phyloP scores from a whole-genome alignment of 208 protist genomes.

The Trypanosoma boissoni region DNA sequence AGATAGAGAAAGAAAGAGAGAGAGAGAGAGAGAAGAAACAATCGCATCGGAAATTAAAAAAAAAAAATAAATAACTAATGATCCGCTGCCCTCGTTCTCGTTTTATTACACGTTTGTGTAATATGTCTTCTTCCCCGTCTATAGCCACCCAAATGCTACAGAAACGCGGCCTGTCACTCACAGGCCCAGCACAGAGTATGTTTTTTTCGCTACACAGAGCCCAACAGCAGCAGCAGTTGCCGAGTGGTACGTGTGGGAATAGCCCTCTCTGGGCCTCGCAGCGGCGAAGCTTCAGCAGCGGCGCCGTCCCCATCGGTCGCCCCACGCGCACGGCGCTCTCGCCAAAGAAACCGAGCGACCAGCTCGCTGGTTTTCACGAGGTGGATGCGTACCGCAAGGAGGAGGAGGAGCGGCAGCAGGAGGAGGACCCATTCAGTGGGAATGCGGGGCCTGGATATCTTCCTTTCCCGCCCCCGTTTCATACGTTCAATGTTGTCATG shows the following conservation, averaged over 20 bases:
- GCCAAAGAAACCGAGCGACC: slow-evolving; percentile 26
- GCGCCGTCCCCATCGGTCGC: neutral
- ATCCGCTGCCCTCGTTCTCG: slow-evolving; percentile 9
- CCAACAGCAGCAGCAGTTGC: slow-evolving; percentile 5
- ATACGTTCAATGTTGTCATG: slow-evolving; percentile 89
- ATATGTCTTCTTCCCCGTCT: neutral
- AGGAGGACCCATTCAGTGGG: slow-evolving; percentile 58
- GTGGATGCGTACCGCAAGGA: slow-evolving; percentile 51
- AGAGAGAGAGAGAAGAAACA: neutral
- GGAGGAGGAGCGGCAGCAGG: slow-evolving; percentile 46
- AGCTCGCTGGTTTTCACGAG: slow-evolving; percentile 52
- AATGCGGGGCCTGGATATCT: slow-evolving; percentile 67
- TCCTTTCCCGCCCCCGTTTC: slow-evolving; percentile 82
- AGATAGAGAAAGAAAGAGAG: neutral
- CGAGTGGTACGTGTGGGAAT: slow-evolving; percentile 2
- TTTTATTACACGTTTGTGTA: neutral
- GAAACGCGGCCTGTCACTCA: slow-evolving; percentile 19
- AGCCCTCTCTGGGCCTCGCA: slow-evolving; percentile 1
- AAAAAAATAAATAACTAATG: slow-evolving; percentile 5
- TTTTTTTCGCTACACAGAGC: slow-evolving; percentile 17
- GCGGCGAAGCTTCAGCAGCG: slow-evolving; percentile 18
- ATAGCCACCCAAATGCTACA: slow-evolving; percentile 9
- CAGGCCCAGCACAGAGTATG: slow-evolving; percentile 1
- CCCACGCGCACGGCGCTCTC: slow-evolving; percentile 8
- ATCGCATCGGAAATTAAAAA: neutral